A percentile compares a stretch with the other conserved stretches of the same genome.
Evolutionary conservation across 257 asterid species (phyloP).

Genomic region (Coffea canephora): DNA sequence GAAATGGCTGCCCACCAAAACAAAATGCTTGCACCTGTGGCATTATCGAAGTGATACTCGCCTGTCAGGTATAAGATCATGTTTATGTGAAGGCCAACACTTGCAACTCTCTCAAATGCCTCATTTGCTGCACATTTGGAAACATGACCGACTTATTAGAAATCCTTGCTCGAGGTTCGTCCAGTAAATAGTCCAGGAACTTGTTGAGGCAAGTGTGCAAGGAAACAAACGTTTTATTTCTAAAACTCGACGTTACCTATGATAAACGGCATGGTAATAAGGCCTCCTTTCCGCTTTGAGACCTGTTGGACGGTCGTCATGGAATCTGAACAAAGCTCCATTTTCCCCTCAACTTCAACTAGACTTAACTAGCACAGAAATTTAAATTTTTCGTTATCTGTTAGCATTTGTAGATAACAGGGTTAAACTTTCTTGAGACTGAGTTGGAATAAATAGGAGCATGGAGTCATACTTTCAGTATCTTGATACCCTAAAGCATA

Average conservation of each 20-base stretch:
- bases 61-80: constrained; percentile 53
- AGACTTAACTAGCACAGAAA: background rate
- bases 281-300: constrained; percentile 46
- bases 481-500: background rate
- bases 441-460: background rate
- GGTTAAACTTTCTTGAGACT: background rate
- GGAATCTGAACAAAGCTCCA: constrained; percentile 35
- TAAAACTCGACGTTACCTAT: constrained; percentile 34
- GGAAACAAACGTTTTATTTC: background rate
- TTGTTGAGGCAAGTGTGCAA: background rate
- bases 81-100: constrained; percentile 55
- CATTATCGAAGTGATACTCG: constrained; percentile 50
- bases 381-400: too few species aligned
- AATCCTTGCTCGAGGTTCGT: background rate
- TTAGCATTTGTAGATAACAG: too few species aligned
- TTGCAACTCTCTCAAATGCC: constrained; percentile 72
- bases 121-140: constrained; percentile 54
- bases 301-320: constrained; percentile 15
- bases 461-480: background rate
- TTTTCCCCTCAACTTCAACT: constrained; percentile 8
- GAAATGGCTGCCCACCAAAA: constrained; percentile 63
- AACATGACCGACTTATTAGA: background rate
- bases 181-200: background rate
- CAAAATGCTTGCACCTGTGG: constrained; percentile 40
- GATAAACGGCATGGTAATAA: constrained; percentile 67